These are phyloP conservation scores for Ceratobasidium theobromae DNA, from an alignment of 1,284 basidiomycete species.

Conservation along the genomic window DNA sequence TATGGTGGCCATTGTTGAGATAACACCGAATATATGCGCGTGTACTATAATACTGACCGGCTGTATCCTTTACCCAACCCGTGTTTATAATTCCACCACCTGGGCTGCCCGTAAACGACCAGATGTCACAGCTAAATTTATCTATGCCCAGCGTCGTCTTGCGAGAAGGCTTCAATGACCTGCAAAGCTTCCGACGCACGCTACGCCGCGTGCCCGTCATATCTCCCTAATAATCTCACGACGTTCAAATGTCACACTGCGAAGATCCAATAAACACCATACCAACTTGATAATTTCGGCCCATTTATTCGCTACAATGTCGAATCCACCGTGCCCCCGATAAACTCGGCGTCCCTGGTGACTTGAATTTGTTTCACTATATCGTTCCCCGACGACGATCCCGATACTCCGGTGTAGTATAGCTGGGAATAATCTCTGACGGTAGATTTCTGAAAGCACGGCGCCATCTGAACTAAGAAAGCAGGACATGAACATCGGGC, in stretches of 20 bases:
- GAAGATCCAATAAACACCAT: not conserved
- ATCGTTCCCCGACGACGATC: not conserved
- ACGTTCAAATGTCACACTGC: not conserved
- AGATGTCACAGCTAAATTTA: not conserved
- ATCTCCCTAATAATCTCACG: not conserved
- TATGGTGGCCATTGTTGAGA: not conserved
- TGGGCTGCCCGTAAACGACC: not conserved
- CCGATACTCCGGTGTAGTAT: no score
- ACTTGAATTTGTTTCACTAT: not conserved
- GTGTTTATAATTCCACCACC: not conserved
- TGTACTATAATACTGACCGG: not conserved
- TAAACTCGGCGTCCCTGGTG: not conserved
- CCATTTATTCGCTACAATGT: not conserved
- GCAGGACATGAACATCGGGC: no score
- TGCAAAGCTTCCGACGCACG: not conserved
- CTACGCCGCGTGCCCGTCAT: not conserved
- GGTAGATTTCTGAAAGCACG: no score
- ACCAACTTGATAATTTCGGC: slow-evolving; percentile 2
- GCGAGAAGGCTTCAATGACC: not conserved
- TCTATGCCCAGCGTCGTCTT: not conserved
- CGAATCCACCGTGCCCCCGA: not conserved
- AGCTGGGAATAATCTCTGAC: not conserved
- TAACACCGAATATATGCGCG: not conserved
- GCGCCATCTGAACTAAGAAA: no score
- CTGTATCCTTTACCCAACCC: not conserved